Base-by-base conservation (phyloP, 345 rosid genomes). In the Reutealis trisperma region DNA sequence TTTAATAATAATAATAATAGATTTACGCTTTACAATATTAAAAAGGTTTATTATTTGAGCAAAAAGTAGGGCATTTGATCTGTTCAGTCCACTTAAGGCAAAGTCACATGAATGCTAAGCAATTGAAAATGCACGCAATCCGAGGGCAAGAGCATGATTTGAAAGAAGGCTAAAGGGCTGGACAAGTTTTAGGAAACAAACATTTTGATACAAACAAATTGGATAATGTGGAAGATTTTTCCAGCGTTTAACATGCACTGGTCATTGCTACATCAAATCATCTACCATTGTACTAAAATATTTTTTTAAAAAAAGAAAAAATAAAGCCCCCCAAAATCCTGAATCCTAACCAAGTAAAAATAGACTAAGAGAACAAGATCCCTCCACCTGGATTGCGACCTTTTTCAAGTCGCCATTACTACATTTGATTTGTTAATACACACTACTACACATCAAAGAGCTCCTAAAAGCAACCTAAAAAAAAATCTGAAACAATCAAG, bases 391-490 rank as follows among this genome's bases (percentile, higher is more conserved):
- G 77, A 81, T 70, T 42, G 60, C 72, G 60, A 65, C 63, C 68
- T 61, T 8, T 67, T 52, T 47, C 67, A 66, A 57, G 14, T 54
- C 74, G 1, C 47, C 76, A 71, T 16, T 51, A 75, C 79, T 77
- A 74, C 84, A 80, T 61, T 80, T 77, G 64, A 82, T 80, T 61
- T 44, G 82, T 32, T 78, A 71, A 81, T 65, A 78, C 83, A 82
- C 86, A 80, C 81, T 76, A 74, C 79, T 74, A 80, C 74, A 73
- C 63, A 81, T 76, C 77, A 76, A 80, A 67, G 63, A 73, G 18
- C 78, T 78, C 87, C 89, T 80, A 81, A 75, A 75, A 80, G 25
- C 83, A 80, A 77, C 45, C 83, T 81, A 78, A 79, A 63, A 64
- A 72, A 72, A 63, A 70, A 25, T 27, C 55, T 60, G 54, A 73